These are phyloP conservation scores for Ophiorrhiza pumila DNA, from an alignment of 257 asterid species.

Conservation along the genomic window DNA sequence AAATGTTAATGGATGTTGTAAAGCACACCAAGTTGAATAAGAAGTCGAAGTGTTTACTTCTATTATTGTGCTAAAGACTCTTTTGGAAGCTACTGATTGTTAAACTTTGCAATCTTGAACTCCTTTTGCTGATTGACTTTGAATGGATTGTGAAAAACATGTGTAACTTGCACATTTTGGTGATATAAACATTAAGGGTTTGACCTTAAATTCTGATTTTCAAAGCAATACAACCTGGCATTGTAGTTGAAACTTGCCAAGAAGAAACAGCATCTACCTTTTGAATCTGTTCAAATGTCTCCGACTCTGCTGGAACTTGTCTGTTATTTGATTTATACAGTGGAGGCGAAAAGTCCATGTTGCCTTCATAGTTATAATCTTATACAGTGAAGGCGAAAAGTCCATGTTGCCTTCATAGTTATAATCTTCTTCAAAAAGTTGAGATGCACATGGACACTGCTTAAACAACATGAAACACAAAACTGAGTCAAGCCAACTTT, in stretches of 20 bases:
- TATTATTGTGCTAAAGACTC: neutral
- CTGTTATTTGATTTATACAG: too few relatives aligned
- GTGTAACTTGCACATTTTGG: neutral
- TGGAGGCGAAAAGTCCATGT: neutral
- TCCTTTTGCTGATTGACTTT: neutral
- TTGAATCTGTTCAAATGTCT: neutral
- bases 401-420: neutral
- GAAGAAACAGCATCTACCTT: neutral
- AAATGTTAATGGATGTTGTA: neutral
- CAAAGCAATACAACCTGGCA: neutral
- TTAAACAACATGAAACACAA: too few relatives aligned
- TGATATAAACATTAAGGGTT: neutral
- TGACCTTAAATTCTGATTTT: neutral
- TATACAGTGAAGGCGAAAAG: too few relatives aligned
- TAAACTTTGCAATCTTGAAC: too few relatives aligned
- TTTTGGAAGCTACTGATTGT: neutral
- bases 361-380: neutral
- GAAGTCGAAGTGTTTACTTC: neutral
- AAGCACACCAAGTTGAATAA: slow-evolving; percentile 15
- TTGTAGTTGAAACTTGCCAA: neutral
- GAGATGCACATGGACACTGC: neutral
- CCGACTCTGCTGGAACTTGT: neutral
- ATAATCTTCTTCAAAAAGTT: too few relatives aligned
- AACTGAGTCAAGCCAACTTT: too few relatives aligned
- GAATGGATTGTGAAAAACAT: slow-evolving; percentile 8